phyloP scores from a whole-genome alignment of 371 early-diverging fungal genomes.

The Lichtheimia ramosa region DNA sequence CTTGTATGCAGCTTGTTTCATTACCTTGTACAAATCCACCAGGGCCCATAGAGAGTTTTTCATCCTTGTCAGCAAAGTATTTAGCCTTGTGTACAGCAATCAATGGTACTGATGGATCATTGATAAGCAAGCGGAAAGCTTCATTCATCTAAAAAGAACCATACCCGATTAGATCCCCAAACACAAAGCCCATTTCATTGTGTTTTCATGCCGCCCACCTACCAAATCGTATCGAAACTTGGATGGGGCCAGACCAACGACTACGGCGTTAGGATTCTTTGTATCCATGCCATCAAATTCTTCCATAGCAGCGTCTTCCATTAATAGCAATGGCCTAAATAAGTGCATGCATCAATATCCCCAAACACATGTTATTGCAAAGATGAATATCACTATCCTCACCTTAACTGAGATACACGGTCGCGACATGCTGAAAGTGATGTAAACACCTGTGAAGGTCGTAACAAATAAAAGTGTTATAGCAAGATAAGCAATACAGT shows the following conservation, averaged over 20 bases:
- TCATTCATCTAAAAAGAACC: slow-evolving; percentile 55
- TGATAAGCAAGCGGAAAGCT: slow-evolving; percentile 64
- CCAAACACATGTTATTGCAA: too few relatives aligned
- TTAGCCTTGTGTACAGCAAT: slow-evolving; percentile 83
- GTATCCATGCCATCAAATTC: slow-evolving; percentile 67
- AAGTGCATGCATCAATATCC: too few relatives aligned
- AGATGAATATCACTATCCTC: too few relatives aligned
- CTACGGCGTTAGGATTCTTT: slow-evolving; percentile 70
- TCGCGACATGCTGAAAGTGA: slow-evolving; percentile 76
- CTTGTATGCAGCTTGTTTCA: not conserved
- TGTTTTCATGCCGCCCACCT: slow-evolving; percentile 6
- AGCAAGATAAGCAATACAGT: not conserved
- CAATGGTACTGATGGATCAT: slow-evolving; percentile 41
- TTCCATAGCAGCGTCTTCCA: slow-evolving; percentile 71
- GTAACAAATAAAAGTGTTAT: too few relatives aligned
- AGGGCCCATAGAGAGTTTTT: slow-evolving; percentile 75
- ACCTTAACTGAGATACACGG: slow-evolving; percentile 26
- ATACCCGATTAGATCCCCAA: not conserved
- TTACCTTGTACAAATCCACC: slow-evolving; percentile 79
- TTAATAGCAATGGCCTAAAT: slow-evolving; percentile 68
- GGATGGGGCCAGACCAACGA: slow-evolving; percentile 80
- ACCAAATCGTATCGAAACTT: slow-evolving; percentile 72
- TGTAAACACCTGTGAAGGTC: slow-evolving; percentile 62
- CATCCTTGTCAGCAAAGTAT: slow-evolving; percentile 68
- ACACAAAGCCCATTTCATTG: not conserved